Evolutionary conservation across 768 basidiomycete genomes (phyloP).

Genomic region (Hygrophorus russula): DNA sequence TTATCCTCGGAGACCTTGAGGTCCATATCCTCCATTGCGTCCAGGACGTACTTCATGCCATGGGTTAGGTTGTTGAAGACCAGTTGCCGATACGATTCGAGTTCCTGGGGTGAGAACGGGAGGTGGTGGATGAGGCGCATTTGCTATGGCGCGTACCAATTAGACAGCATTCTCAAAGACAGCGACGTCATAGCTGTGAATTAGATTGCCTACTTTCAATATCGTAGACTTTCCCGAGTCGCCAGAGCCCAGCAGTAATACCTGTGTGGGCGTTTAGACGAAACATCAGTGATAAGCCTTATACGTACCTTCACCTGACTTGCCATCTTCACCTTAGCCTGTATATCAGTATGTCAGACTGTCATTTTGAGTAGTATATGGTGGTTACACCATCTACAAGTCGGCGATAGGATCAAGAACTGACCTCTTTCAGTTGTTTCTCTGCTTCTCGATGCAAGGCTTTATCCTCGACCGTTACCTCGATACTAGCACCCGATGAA

Average conservation of each 20-base stretch:
- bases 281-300: conserved; percentile 3
- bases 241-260: conserved; percentile 84
- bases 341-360: conserved; percentile 3
- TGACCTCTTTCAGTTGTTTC: conserved; percentile 66
- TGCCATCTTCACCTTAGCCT: conserved; percentile 69
- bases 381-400: not conserved
- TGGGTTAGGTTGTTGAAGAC: conserved; percentile 87
- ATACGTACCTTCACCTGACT: conserved; percentile 59
- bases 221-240: conserved; percentile 92
- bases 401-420: conserved; percentile 12
- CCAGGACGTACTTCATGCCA: conserved; percentile 73
- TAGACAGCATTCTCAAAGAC: conserved; percentile 4
- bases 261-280: conserved; percentile 26
- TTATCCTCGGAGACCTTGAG: conserved; percentile 61
- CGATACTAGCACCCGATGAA: conserved; percentile 45
- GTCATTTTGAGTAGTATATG: conserved; percentile 4
- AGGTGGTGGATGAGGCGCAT: conserved; percentile 92
- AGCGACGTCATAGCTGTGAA: not conserved
- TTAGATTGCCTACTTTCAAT: conserved; percentile 46
- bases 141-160: conserved; percentile 41
- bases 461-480: conserved; percentile 61
- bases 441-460: conserved; percentile 58
- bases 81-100: conserved; percentile 84
- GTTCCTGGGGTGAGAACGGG: conserved; percentile 72
- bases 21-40: conserved; percentile 85